Conservation (phyloP, 495 filamentous ascomycete species). For the Xylaria flabelliformis region DNA sequence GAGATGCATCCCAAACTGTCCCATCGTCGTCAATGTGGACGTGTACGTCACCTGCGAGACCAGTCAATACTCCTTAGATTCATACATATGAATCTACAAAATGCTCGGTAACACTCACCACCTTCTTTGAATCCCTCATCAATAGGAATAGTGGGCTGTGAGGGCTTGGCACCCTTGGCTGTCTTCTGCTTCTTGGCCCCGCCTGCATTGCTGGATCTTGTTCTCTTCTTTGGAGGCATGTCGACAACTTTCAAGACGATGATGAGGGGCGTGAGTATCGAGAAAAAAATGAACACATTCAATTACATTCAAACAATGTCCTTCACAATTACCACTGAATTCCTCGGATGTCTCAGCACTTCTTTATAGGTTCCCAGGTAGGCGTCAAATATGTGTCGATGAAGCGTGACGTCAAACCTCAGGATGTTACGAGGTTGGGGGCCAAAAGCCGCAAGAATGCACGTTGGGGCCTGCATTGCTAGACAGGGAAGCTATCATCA, state of each 20-base stretch:
- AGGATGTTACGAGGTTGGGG: background rate
- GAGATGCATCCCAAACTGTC: slow-evolving; percentile 60
- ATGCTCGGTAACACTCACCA: background rate
- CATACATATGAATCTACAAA: slow-evolving; percentile 19
- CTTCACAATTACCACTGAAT: background rate
- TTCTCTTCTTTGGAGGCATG: slow-evolving; percentile 25
- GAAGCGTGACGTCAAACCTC: slow-evolving; percentile 7
- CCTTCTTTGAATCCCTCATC: slow-evolving; percentile 37
- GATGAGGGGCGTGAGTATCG: background rate
- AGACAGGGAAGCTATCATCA: background rate
- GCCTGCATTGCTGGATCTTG: slow-evolving; percentile 34
- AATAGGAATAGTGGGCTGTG: slow-evolving; percentile 46
- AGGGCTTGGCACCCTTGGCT: slow-evolving; percentile 26
- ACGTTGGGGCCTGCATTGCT: background rate
- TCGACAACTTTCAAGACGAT: background rate
- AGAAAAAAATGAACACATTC: background rate
- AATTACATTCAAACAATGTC: too few relatives aligned
- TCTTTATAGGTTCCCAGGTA: background rate
- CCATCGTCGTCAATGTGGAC: slow-evolving; percentile 63
- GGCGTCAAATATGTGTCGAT: background rate
- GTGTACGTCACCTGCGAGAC: slow-evolving; percentile 31
- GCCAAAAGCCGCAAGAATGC: background rate
- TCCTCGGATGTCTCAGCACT: background rate
- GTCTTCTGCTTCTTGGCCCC: slow-evolving; percentile 29
- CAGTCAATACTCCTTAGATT: background rate